These are phyloP conservation scores for Phytopythium aichiense DNA, from an alignment of 352 stramenopile genomes.

Conservation along the genomic window DNA sequence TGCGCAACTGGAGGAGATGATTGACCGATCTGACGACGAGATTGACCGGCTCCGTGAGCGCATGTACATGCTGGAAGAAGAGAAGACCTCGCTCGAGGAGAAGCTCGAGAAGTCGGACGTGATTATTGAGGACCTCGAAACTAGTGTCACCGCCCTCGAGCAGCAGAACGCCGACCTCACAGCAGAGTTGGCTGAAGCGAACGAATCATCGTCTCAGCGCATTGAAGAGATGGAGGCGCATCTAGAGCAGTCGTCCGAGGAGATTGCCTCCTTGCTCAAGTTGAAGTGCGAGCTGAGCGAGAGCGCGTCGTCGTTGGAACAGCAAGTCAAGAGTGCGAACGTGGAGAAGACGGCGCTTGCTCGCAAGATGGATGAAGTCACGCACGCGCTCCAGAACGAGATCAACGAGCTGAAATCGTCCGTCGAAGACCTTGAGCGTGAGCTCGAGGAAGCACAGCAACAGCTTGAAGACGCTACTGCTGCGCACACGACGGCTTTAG, in stretches of 20 bases:
- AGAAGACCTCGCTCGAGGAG: conserved; percentile 33
- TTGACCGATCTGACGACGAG: conserved; percentile 37
- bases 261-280: conserved; percentile 24
- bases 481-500: conserved; percentile 18
- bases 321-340: conserved; percentile 8
- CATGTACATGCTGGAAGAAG: conserved; percentile 42
- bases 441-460: conserved; percentile 23
- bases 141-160: conserved; percentile 26
- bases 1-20: conserved; percentile 29
- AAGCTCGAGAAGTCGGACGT: conserved; percentile 33
- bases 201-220: conserved; percentile 19
- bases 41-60: conserved; percentile 43
- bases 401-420: conserved; percentile 15
- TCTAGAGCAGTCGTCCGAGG: conserved; percentile 32
- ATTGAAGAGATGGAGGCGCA: conserved; percentile 24
- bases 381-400: conserved; percentile 7
- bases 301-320: conserved; percentile 7
- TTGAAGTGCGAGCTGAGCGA: conserved; percentile 21
- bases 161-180: conserved; percentile 27
- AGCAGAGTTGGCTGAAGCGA: conserved; percentile 13
- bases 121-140: conserved; percentile 27
- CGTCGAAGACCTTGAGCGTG: conserved; percentile 6
- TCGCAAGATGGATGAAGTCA: conserved; percentile 6
- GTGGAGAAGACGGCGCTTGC: conserved; percentile 17
- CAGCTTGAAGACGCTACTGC: conserved; percentile 7